Base-by-base conservation (phyloP, 345 rosid species). In the Geranium rotundifolium region DNA sequence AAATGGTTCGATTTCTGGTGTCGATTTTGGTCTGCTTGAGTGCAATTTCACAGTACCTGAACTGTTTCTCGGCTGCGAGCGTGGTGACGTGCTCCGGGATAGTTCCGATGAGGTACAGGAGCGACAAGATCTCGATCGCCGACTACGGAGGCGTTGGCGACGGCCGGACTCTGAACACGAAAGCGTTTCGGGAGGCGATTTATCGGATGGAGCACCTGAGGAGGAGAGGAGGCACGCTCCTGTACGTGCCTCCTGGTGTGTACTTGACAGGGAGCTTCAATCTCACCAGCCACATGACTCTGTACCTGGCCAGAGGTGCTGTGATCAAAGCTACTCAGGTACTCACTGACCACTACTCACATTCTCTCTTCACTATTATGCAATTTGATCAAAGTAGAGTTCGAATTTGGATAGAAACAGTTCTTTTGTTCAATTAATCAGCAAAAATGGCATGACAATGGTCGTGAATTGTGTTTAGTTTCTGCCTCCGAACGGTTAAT, bases 111-210 rank as follows among this genome's bases (percentile, higher is more conserved):
- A 71, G 61, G 63, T 64, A 70, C 73, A 63, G 74, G 50, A n/a
- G 56, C 19, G 66, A 65, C 62, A 65, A 41, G 69, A 57, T 65
- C 37, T 71, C 78, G 30, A 79, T 82, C 56, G 23, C 70, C 9
- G 86, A 79, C 69, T 82, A 79, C 56, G 81, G 83, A 59, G 86
- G 80, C 5, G 76, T 82, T 0, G 83, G 80, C 30, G 83, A 79
- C 58, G 86, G 83, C 12, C 64, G 80, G 73, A 82, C 80, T n/a
- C 27, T 79, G 64, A 82, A 82, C 73, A 82, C 86, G 19, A 67
- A 75, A 67, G 83, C 83, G 19, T 82, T 82, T 72, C 75, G 67
- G 65, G 78, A 73, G 63, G 83, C 83, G 30, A 64, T 79, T 17
- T 76, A 70, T 70, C 72, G 66, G 72, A 73, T 82, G 5, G 76